Percentiles rank a stretch among this genome's conserved stretches.
These are phyloP conservation scores for Corymbia calophylla DNA, from an alignment of 441 rosid genomes.

Conservation along the genomic window DNA sequence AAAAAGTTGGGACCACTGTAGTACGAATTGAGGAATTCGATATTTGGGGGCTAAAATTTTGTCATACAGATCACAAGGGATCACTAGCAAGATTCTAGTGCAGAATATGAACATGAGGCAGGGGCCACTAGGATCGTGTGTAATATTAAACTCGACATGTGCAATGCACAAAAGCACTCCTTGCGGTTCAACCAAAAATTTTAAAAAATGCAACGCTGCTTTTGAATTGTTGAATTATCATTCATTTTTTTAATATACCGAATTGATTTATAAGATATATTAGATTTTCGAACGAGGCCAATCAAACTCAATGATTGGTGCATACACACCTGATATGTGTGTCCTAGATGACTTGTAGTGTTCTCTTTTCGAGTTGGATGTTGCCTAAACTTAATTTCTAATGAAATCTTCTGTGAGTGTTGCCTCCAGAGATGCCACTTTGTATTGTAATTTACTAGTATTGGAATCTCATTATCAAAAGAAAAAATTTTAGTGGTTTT, in stretches of 20 bases:
- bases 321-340: accelerated
- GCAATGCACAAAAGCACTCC: background rate
- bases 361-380: background rate
- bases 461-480: background rate
- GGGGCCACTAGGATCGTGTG: background rate
- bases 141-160: background rate
- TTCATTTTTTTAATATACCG: accelerated
- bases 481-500: background rate
- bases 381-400: background rate
- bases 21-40: background rate
- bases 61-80: background rate
- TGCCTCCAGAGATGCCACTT: background rate
- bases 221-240: background rate
- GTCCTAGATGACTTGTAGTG: background rate
- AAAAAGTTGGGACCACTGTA: background rate
- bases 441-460: background rate
- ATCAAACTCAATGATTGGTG: background rate
- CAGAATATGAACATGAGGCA: background rate
- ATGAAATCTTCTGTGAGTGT: background rate
- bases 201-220: background rate
- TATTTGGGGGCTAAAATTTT: background rate
- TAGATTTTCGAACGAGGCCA: accelerated
- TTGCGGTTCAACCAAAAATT: background rate
- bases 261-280: accelerated
- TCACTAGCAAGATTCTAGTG: background rate